Percentiles rank a stretch among this genome's conserved stretches.
These are phyloP conservation scores for Yueomyces sp. DNA, from an alignment of 805 yeast genomes.

Conservation along the genomic window DNA sequence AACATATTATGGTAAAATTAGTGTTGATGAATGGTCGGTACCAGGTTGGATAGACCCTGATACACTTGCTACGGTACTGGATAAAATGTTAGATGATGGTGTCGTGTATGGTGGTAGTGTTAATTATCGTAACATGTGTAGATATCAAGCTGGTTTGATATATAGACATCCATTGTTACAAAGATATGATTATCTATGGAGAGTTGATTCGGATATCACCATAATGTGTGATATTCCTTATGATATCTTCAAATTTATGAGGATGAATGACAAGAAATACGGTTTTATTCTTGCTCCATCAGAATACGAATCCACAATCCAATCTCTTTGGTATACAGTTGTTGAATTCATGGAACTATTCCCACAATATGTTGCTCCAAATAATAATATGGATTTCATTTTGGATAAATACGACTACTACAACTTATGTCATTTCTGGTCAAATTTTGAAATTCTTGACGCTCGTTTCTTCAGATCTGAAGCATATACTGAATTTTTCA, in stretches of 20 bases:
- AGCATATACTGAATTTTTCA: constrained; percentile 45
- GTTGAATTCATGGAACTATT: constrained; percentile 32
- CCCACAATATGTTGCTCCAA: constrained; percentile 28
- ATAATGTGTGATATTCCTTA: constrained; percentile 47
- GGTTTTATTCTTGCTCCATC: constrained; percentile 57
- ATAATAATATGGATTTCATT: constrained; percentile 49
- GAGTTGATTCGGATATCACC: constrained; percentile 59
- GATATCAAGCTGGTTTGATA: constrained; percentile 40
- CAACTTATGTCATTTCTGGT: constrained; percentile 75
- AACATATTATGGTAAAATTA: constrained; percentile 49
- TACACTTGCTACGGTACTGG: constrained; percentile 33
- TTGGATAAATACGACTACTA: constrained; percentile 45
- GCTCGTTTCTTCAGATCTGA: constrained; percentile 51
- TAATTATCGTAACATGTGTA: constrained; percentile 60
- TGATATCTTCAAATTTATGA: constrained; percentile 52
- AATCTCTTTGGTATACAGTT: constrained; percentile 47
- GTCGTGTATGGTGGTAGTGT: constrained; percentile 49
- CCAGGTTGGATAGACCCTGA: constrained; percentile 53
- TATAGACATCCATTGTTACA: constrained; percentile 43
- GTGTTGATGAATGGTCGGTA: constrained; percentile 52
- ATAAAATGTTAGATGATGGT: constrained; percentile 30
- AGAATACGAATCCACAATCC: constrained; percentile 53
- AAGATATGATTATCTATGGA: constrained; percentile 57
- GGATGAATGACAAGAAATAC: constrained; percentile 39
- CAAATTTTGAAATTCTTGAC: constrained; percentile 64